Conservation (phyloP, 345 rosid species). For the Linum tenue region DNA sequence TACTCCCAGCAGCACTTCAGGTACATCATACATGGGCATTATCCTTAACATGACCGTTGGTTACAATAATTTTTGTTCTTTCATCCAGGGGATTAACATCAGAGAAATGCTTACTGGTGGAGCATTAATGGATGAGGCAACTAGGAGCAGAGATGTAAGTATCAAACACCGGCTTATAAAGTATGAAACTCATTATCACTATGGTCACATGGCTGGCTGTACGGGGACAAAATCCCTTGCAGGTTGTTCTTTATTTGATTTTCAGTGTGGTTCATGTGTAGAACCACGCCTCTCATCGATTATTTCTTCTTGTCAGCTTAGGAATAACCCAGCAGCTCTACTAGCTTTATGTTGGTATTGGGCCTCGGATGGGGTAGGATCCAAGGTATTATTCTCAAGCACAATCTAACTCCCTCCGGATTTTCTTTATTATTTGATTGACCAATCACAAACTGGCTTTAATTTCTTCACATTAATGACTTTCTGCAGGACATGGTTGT, state of each 20-base stretch:
- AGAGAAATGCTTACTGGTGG: constrained; percentile 95
- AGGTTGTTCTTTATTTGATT: not conserved
- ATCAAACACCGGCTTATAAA: not conserved
- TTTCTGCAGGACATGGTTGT: constrained; percentile 88
- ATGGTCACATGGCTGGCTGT: not conserved
- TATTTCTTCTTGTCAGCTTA: constrained; percentile 38
- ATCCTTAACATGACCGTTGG: not conserved
- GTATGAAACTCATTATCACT: not conserved
- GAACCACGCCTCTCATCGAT: not conserved
- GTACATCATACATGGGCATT: constrained; percentile 27
- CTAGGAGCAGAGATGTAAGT: constrained; percentile 48
- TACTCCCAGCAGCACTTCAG: constrained; percentile 98
- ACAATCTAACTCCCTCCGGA: constrained; percentile 1
- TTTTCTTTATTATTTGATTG: constrained; percentile 6
- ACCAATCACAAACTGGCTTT: not conserved
- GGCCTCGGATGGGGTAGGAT: constrained; percentile 87
- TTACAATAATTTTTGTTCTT: constrained; percentile 8
- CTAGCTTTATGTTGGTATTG: constrained; percentile 95
- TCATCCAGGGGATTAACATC: constrained; percentile 64
- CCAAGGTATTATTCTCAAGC: constrained; percentile 49
- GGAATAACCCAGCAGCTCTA: constrained; percentile 87
- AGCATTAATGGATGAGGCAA: constrained; percentile 83
- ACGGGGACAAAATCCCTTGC: too few relatives aligned
- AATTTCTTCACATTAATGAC: not conserved
- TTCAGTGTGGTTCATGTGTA: not conserved